Base-by-base conservation (phyloP, 1,284 basidiomycete species). In the Athelia psychrophila region DNA sequence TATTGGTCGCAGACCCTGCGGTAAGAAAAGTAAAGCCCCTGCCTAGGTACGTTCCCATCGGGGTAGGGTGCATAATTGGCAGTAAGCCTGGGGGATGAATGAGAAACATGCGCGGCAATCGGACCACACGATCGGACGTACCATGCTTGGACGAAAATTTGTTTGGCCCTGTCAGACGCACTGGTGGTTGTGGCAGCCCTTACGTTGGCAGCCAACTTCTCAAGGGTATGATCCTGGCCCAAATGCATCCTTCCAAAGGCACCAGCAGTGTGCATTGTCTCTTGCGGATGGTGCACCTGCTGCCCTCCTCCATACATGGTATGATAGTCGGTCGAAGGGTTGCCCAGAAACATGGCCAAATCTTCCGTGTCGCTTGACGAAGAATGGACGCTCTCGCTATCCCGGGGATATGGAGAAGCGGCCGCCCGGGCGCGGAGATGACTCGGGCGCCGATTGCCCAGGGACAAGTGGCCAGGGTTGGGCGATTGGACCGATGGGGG, bases 21-120 rank as follows among this genome's bases (percentile, higher is more conserved):
- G 73, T 95, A 96, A 38, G 92, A 94, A 65, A 93, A 91, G 71
- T 95, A 96, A 50, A 96, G 80, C 48, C 90, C 84, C 71, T 95
- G 86, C 62, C 91, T 80, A 56, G 88, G 84, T 61, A 94, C 91
- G 67, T 93, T 93, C 50, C 91, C 92, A 70, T 93, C 91, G 35
- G 89, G 89, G 66, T 91, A 91, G n/a, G 88, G 87, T 4, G 89
- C 87, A 71, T 93, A 94, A 68, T 92, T 92, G 35, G 88, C 87
- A 27, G 84, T 89, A 54, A 94, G 73, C 90, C 90, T 93, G 65
- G 44, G 23, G n/a, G 51, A 36, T 50, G 25, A 36, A 57, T 51
- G 49, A 57, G 47, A 50, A 53, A 53, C 48, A 30, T 13, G 13
- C 48, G 48, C 59, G 64, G 52, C 65, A 53, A 53, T 61, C 55